Evolutionary conservation across 176 grass and related monocot genomes (phyloP).

Genomic region (Oryza coarctata): DNA sequence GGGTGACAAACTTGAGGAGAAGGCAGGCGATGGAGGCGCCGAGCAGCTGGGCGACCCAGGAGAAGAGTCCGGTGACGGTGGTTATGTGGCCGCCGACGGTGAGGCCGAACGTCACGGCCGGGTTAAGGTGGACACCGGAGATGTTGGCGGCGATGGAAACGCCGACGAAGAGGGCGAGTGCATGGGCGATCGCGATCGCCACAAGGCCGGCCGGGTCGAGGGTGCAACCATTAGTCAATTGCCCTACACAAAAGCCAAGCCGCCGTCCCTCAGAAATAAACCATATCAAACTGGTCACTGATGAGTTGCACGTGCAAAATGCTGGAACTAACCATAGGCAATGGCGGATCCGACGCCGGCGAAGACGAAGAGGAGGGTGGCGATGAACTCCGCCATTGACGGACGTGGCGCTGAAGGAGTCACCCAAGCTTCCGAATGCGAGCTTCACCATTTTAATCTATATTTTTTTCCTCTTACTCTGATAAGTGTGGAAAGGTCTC

Average conservation of each 20-base stretch:
- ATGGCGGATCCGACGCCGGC: conserved; percentile 94
- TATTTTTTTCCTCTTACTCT: neutral
- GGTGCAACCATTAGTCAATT: conserved; percentile 55
- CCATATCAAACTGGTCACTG: neutral
- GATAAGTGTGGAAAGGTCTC: neutral
- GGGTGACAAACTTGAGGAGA: conserved; percentile 86
- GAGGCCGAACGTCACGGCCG: conserved; percentile 83
- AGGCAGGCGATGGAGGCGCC: conserved; percentile 73
- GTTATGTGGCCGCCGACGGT: conserved; percentile 89
- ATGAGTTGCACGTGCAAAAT: neutral
- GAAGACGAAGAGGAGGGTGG: conserved; percentile 95
- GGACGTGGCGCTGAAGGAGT: conserved; percentile 69
- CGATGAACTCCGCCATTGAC: conserved; percentile 96
- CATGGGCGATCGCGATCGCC: conserved; percentile 81
- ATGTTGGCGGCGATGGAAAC: conserved; percentile 88
- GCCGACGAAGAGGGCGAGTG: conserved; percentile 78
- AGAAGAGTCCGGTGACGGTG: conserved; percentile 88
- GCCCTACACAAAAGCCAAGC: conserved; percentile 26
- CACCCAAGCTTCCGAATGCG: conserved; percentile 62
- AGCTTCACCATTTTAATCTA: conserved; percentile 83
- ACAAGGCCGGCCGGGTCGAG: conserved; percentile 84
- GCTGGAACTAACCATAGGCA: conserved; percentile 48
- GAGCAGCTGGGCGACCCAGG: conserved; percentile 88
- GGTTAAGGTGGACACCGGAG: conserved; percentile 94
- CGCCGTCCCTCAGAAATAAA: neutral